These are phyloP conservation scores for Komagataella kurtzmanii DNA, from an alignment of 805 yeast genomes.

Conservation along the genomic window DNA sequence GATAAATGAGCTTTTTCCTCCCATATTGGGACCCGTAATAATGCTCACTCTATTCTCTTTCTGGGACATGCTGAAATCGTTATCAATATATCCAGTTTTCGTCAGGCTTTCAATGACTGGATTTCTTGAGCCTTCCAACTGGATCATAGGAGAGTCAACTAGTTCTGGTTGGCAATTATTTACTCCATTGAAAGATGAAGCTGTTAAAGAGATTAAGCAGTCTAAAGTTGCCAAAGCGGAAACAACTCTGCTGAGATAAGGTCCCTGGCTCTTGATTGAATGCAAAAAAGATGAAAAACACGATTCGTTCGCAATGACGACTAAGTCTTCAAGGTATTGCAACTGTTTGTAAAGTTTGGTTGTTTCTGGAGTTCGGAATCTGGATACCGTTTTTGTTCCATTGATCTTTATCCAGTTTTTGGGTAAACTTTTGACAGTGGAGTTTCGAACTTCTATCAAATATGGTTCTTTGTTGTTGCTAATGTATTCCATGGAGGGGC, in stretches of 20 bases:
- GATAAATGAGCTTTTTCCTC: slow-evolving; percentile 72
- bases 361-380: slow-evolving; percentile 59
- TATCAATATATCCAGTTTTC: slow-evolving; percentile 41
- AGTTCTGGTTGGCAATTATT: slow-evolving; percentile 38
- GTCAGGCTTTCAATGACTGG: slow-evolving; percentile 17
- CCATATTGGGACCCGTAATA: slow-evolving; percentile 83
- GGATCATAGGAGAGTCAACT: slow-evolving; percentile 30
- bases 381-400: slow-evolving; percentile 51
- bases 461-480: slow-evolving; percentile 55
- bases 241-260: slow-evolving; percentile 27
- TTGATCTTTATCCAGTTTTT: slow-evolving; percentile 65
- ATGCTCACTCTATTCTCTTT: slow-evolving; percentile 40
- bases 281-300: slow-evolving; percentile 29
- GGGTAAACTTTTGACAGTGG: slow-evolving; percentile 47
- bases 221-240: slow-evolving; percentile 43
- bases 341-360: slow-evolving; percentile 34
- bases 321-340: slow-evolving; percentile 46
- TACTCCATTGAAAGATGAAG: slow-evolving; percentile 33
- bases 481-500: slow-evolving; percentile 43
- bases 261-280: slow-evolving; percentile 23
- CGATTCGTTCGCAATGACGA: slow-evolving; percentile 30
- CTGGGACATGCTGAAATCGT: slow-evolving; percentile 38
- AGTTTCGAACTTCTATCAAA: slow-evolving; percentile 61
- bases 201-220: slow-evolving; percentile 53
- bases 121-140: slow-evolving; percentile 38